Evolutionary conservation across 2,329 filamentous ascomycete genomes (phyloP), one percentile per base, ranked within the genome.

Genomic region (Botryotinia globosa): DNA sequence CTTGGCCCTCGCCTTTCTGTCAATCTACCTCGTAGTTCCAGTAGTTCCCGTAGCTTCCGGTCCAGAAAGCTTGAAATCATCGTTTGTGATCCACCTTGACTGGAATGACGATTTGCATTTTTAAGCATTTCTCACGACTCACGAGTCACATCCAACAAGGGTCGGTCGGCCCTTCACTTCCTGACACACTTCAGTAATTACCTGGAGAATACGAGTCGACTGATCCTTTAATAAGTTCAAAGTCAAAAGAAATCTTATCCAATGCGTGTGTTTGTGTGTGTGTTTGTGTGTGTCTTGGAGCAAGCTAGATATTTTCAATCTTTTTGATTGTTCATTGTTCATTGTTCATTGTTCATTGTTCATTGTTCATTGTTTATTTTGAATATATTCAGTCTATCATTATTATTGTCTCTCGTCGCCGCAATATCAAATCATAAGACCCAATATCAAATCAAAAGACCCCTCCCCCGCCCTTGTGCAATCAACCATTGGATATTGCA

Each of bases 101-200:
- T 39, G 64, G 63, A 66, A 66, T 66, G 63, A 51, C 63, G 63
- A 54, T 29, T 51, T 66, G 12, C 44, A 51, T 66, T 51, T 66
- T n/a, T 66, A 65, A 51, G 44, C 44, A 37, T 66, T 65, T 66
- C 63, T 66, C 22, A n/a, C n/a, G n/a, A n/a, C n/a, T n/a, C n/a
- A n/a, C n/a, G n/a, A n/a, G n/a, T n/a, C n/a, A 32, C 39, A 63
- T 32, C 44, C 9, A 18, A 22, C 61, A 12, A 61, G 61, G 61
- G n/a, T 45, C 61, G 61, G n/a, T 45, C 61, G 61, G 14, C 59
- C 59, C 59, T 63, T 42, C 59, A 42, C 39, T 63, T 44, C 39
- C 61, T 44, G n/a, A 25, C n/a, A 63, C n/a, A 44, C n/a, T 58
- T 32, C n/a, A 32, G 25, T 12, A n/a, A n/a, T n/a, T n/a, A 32